Conservation (phyloP, 1,284 basidiomycete genomes). For the Ustilago sp. region DNA sequence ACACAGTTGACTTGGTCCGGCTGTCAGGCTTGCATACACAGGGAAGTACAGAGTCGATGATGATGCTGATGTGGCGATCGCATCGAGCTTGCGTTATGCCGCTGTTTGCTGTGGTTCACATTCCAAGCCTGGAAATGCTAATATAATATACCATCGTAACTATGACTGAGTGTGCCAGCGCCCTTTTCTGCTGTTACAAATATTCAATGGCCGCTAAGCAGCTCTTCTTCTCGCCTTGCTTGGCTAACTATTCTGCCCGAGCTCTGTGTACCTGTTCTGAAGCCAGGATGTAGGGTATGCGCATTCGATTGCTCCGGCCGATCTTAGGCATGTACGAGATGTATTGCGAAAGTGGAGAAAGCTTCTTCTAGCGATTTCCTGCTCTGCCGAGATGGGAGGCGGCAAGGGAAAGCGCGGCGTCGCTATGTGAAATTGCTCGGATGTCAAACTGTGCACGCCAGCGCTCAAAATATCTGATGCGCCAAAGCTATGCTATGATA, state of each 20-base stretch:
- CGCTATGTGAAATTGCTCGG: neutral
- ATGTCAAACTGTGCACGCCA: neutral
- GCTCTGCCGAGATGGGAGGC: neutral
- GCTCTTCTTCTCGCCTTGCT: no score
- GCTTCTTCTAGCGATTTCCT: neutral
- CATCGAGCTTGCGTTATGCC: neutral
- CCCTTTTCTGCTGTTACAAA: neutral
- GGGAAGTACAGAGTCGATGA: neutral
- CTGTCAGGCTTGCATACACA: conserved; percentile 1
- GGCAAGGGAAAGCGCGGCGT: conserved; percentile 4
- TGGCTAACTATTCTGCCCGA: neutral
- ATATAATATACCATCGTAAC: neutral
- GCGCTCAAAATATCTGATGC: conserved; percentile 4
- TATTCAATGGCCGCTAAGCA: neutral
- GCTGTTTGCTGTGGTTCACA: conserved; percentile 13
- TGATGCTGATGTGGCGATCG: conserved; percentile 1
- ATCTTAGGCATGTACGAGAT: conserved; percentile 1
- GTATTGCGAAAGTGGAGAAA: conserved; percentile 2
- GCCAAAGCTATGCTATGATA: neutral
- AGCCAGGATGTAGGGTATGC: neutral
- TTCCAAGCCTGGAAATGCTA: conserved; percentile 31
- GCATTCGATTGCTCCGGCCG: neutral
- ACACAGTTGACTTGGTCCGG: neutral
- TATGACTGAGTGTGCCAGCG: no score
- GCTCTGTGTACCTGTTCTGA: neutral